Evolutionary conservation across 73 alveolate genomes (phyloP).

Genomic region (Tetrahymena borealis): DNA sequence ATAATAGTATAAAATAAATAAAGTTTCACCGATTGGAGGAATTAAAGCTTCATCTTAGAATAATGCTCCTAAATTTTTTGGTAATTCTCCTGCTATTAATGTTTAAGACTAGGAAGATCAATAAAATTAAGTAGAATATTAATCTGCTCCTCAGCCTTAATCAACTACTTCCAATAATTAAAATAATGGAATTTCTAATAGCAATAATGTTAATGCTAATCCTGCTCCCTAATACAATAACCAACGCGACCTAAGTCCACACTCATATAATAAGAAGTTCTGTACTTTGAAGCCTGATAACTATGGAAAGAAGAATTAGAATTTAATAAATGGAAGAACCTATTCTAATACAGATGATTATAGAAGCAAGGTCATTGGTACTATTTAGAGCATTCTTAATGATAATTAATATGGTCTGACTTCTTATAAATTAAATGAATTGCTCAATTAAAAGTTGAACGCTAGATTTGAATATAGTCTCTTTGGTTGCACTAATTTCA

Average conservation of each 20-base stretch:
- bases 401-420: slow-evolving; percentile 18
- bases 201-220: background rate
- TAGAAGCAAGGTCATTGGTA: background rate
- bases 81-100: background rate
- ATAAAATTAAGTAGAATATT: background rate
- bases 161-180: background rate
- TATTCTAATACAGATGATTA: background rate
- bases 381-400: background rate
- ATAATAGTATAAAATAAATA: background rate
- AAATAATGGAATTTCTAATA: background rate
- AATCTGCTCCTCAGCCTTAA: background rate
- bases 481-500: slow-evolving; percentile 26
- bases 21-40: background rate
- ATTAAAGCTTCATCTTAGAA: background rate
- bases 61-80: background rate
- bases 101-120: background rate
- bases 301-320: background rate
- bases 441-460: background rate
- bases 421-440: background rate
- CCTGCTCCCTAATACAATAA: background rate
- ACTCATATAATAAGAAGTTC: background rate
- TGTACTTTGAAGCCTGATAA: background rate
- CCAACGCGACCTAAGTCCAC: background rate
- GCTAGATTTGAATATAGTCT: background rate
- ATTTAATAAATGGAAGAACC: background rate